These are phyloP conservation scores for Penicillium expansum DNA, from an alignment of 2,329 filamentous ascomycete species.

Conservation along the genomic window DNA sequence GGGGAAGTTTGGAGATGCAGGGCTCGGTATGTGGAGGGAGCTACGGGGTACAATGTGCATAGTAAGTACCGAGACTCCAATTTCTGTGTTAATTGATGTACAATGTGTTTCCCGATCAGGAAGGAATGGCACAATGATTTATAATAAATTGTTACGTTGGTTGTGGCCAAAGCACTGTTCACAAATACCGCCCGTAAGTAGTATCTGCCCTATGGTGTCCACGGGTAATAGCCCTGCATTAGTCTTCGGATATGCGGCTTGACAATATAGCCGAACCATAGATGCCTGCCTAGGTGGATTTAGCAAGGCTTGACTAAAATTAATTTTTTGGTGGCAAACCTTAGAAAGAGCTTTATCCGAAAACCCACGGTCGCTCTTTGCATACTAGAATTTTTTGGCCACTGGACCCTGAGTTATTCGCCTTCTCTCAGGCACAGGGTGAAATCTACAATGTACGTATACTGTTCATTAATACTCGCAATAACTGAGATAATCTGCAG, in stretches of 20 bases:
- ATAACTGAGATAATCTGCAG: background rate
- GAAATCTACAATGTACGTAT: background rate
- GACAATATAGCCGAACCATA: background rate
- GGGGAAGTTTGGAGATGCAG: conserved; percentile 1
- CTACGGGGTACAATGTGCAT: background rate
- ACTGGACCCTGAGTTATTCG: background rate
- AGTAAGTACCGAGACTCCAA: background rate
- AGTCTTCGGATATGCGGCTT: background rate
- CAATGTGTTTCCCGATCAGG: background rate
- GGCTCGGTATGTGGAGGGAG: background rate
- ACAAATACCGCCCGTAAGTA: no score
- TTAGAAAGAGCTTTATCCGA: conserved; percentile 7
- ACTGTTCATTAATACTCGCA: background rate
- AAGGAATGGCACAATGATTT: background rate
- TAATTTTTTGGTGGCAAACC: conserved; percentile 2
- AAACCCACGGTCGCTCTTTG: conserved; percentile 1
- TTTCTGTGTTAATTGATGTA: background rate
- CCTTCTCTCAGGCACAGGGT: background rate
- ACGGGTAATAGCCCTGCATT: background rate
- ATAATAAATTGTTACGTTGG: background rate
- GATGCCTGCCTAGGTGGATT: background rate
- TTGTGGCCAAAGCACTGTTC: background rate
- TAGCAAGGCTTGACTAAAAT: background rate
- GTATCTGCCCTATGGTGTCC: background rate
- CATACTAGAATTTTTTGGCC: background rate